Base-by-base conservation (phyloP, 2,329 filamentous ascomycete genomes). In the Dactylellina sp. region DNA sequence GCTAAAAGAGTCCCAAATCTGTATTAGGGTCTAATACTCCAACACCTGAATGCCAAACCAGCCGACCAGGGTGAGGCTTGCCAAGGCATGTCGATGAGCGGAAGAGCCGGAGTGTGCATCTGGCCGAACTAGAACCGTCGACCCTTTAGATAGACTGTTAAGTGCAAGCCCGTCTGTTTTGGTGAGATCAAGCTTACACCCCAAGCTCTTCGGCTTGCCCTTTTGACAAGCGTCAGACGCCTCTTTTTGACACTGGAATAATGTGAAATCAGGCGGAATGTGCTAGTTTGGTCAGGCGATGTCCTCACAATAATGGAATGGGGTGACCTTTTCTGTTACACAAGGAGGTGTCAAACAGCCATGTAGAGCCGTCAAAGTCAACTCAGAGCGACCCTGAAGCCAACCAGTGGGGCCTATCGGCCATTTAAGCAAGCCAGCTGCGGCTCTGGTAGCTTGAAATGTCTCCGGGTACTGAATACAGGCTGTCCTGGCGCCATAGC, bases 391-490 rank as follows among this genome's bases (percentile, higher is more conserved):
- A 56, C 9, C 14, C 20, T 11, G 1, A 7, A 24, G 18, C 20
- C 7, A 25, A 25, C 11, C 20, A 49, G 22, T 24, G 24, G 28
- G 28, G 9, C 28, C 9, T 32, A 5, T 32, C 28, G 28, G 9
- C 37, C 9, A 40, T 16, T 50, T 7, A 16, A 50, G 5, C 20
- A 25, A n/a, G 3, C 28, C 9, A 28, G 35, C 12, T 37, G 40
- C 61, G 61, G 61, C 50, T 65, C 50, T 39, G 32, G 25, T 64
- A 64, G 49, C 60, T 64, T n/a, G 50, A 24, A 18, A 64, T 39
- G 60, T 64, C 28, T 56, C 37, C n/a, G 50, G 40, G 61, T 56
- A 28, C 61, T 49, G 40, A 56, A 65, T 57, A 7, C 32, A 25
- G 61, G 14, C 28, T 14, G 37, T 62, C 46, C 46, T 62, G 14